These are phyloP conservation scores for Royoungia palumana DNA, from an alignment of 768 basidiomycete species.

Conservation along the genomic window DNA sequence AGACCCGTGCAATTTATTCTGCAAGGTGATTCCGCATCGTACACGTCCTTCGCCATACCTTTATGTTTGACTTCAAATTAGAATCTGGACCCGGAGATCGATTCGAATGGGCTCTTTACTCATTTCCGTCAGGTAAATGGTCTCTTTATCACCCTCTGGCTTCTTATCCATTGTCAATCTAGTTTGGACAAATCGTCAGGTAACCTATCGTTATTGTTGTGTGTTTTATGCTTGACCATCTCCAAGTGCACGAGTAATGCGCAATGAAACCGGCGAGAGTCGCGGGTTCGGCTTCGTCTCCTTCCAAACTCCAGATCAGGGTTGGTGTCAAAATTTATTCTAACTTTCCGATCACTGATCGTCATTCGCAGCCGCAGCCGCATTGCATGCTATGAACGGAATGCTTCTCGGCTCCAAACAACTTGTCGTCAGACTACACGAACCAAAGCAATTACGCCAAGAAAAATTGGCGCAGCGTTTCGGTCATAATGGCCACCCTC, in stretches of 20 bases:
- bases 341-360: conserved; percentile 1
- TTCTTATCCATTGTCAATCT: conserved; percentile 16
- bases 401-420: conserved; percentile 66
- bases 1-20: conserved; percentile 88
- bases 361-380: conserved; percentile 53
- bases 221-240: not conserved
- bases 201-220: conserved; percentile 29
- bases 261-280: conserved; percentile 75
- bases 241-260: conserved; percentile 87
- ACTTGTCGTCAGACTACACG: conserved; percentile 83
- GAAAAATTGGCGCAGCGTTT: conserved; percentile 86
- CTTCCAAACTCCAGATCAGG: conserved; percentile 80
- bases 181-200: conserved; percentile 92
- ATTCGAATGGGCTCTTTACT: conserved; percentile 79
- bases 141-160: conserved; percentile 1
- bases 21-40: conserved; percentile 53
- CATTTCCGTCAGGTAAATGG: conserved; percentile 70
- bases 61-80: conserved; percentile 29
- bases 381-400: conserved; percentile 83
- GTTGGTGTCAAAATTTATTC: conserved; percentile 33
- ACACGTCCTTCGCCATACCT: not conserved
- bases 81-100: conserved; percentile 83
- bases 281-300: conserved; percentile 92
- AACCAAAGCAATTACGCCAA: conserved; percentile 87
- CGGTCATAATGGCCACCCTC: conserved; percentile 73